Base-by-base conservation (phyloP, 2,329 filamentous ascomycete species). In the Akanthomyces dipterigenus region DNA sequence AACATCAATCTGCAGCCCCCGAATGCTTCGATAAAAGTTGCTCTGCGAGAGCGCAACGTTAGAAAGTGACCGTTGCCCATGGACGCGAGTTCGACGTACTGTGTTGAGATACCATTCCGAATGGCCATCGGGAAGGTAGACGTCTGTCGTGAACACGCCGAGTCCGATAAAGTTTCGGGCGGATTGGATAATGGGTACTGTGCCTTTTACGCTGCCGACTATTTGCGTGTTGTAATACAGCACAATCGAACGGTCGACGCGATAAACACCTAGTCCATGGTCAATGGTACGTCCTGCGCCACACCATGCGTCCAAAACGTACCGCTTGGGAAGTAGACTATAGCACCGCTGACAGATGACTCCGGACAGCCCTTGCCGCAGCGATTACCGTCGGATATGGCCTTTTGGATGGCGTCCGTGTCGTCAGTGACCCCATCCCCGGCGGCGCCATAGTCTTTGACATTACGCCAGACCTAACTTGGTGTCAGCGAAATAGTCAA, bases 371-470 rank as follows among this genome's bases (percentile, higher is more conserved):
- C 60, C 22, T 53, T 20, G n/a, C 70, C 70, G 49, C 69, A 73
- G 16, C 77, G 71, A 14, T 70, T 67, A 9, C 76, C 75, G 55
- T 65, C 69, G 12, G 70, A 72, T 43, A 80, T 77, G 4, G 78
- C 78, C 7, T 55, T 49, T 50, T 80, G 76, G 65, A 86, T 86
- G 4, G 83, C 83, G 26, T 73, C 79, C 3, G 83, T 85, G 63
- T 86, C 80, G 64, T 83, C 80, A 5, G 78, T 77, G 20, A 61
- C n/a, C 56, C 80, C 83, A 71, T 84, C 84, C 75, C 88, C 89
- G 65, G 78, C 83, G 50, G 89, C 89, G 53, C 89, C 89, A 68
- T 84, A 93, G 68, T 91, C 88, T 74, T 83, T 85, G 51, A 93
- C 89, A 67, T 91, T 91, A 67, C 89, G 87, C 75, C 85, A 92